Evolutionary conservation across 2,329 filamentous ascomycete species (phyloP), one percentile per base, ranked within the genome.

Genomic region (Fusarium sp.): DNA sequence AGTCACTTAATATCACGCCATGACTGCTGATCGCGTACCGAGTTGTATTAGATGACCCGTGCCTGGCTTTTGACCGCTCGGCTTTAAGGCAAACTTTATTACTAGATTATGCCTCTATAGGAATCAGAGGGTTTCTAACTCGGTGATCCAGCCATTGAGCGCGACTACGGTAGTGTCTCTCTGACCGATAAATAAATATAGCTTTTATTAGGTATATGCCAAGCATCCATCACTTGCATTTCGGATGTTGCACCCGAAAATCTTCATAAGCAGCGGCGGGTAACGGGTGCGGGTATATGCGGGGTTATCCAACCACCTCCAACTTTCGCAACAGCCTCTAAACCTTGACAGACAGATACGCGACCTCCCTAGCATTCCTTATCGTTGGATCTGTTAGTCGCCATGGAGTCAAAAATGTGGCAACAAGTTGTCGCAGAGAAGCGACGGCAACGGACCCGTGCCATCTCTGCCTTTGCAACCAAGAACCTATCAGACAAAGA

Each of bases 401-500:
- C 4, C 11, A 5, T 74, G 71, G 15, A 26, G 7, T n/a, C 14
- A 4, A 57, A 35, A 1, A 61, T 60, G 6, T 73, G 71, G 71
- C 10, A 72, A 47, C 24, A 48, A 1, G 36, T 53, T 17, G 57
- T 63, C 18, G 39, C 54, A 7, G 30, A 60, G 14, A 73, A 73
- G 50, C 57, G 47, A 20, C 41, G 35, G 11, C 54, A 67, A 24
- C 71, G 70, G 15, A 7, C 39, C 5, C 28, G 59, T 11, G 48
- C 41, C 6, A 74, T 73, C 22, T 36, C 50, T 8, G 5, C 32
- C 20, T 69, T 72, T 28, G 30, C 18, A 20, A 24, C 62, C 1
- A 35, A 44, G 4, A 57, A 59, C 32, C 26, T 70, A 6, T n/a
- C 51, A 28, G 35, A 51, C 17, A n/a, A 28, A 1, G n/a, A n/a